Evolutionary conservation across 768 basidiomycete genomes (phyloP), one percentile per base, ranked within the genome.

Genomic region (Trametes maxima): DNA sequence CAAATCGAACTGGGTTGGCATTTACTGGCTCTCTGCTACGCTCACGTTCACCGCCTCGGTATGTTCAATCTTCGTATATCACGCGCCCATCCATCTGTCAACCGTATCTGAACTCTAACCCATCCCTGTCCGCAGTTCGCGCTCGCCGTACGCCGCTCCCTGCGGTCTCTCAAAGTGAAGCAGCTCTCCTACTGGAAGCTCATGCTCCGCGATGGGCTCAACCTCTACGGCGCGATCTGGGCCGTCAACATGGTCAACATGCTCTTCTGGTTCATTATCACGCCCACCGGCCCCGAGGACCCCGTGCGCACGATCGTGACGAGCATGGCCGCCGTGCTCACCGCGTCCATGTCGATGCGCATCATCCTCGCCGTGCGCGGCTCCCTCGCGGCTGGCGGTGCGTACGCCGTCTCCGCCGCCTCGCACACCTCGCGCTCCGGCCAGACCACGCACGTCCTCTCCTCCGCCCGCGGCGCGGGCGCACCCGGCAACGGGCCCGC

Each of bases 151-250:
- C 72, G 70, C 47, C 85, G 87, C 52, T 89, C 87, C 22, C 65
- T 86, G 64, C 71, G 76, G 51, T 88, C 87, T 2, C 82, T 86
- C 64, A 60, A 80, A 57, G 68, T 76, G 33, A 91, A 88, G 67
- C 81, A 76, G 1, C 74, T 92, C 56, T 80, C 78, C 56, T 78
- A 80, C 33, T 94, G 92, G 92, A 91, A 92, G 69, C 80, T 94
- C 66, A 93, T 93, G 90, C 88, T 94, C 62, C 90, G 92, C 62
- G 92, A 94, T 71, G 89, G 90, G 16, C 84, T 94, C 65, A 93
- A 93, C 75, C 85, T 94, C 60, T 94, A 93, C 69, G 89, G 83
- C 58, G 87, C 92, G 37, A 83, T 94, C 73, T 88, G 85, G 80
- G 66, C 87, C 65, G 88, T 93, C 66, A 92, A 94, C 81, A 81